Evolutionary conservation across 805 yeast genomes (phyloP), one percentile per base, ranked within the genome.

Genomic region (Myxozyma lipomycoides): DNA sequence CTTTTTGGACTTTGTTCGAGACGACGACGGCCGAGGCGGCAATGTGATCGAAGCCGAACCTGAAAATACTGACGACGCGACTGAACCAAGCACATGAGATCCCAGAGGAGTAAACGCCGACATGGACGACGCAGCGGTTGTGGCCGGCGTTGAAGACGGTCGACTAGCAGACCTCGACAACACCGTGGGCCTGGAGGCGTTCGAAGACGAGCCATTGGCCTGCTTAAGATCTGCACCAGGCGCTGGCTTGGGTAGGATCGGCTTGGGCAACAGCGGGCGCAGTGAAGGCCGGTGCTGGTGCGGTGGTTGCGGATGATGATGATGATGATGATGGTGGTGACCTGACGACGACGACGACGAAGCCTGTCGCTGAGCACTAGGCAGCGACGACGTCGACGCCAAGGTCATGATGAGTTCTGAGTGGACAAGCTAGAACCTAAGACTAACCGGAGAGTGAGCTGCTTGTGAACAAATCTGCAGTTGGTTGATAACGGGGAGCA

Each of bases 11-110:
- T 55, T 55, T 22, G 58, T 49, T 24, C 59, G 52, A 25, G 59
- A 54, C 10, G 59, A 45, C 24, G 59, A 55, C 39, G 59, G 59
- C n/a, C 59, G 46, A 6, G 59, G 59, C 3, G 59, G 59, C 36
- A 55, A 43, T 17, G 58, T 51, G 37, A 55, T 52, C 21, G 59
- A 49, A 32, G 59, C 39, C 22, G 58, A 55, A 41, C 59, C 59
- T 22, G 59, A 43, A 30, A 55, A 48, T 34, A 55, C 48, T 26
- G 59, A 55, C 22, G 59, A 55, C 15, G 59, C 59, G 47, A 55
- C 59, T 21, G 56, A 51, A 50, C 57, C 56, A 18, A 55, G 44
- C 30, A 55, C 54, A 32, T 57, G 51, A 4, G 56, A 43, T 36
- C 48, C 44, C 24, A 55, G 34, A 9, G 35, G 37, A 17, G 49